Evolutionary conservation across 1,139 yeast species (phyloP).

Genomic region (Kodamaea fungicola): DNA sequence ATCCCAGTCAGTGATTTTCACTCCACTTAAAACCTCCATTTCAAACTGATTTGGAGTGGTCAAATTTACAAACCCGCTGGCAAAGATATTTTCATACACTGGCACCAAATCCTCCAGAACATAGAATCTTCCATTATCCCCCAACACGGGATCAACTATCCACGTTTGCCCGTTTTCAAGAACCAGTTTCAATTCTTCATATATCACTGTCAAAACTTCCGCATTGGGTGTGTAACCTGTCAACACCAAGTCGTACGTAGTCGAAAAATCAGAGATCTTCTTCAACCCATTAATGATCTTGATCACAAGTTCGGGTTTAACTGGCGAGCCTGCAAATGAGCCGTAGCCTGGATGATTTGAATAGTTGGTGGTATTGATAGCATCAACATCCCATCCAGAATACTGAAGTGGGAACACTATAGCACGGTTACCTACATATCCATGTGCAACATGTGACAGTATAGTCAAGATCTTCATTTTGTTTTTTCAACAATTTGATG

Average conservation of each 20-base stretch:
- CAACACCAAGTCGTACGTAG: slow-evolving; percentile 55
- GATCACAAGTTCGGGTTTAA: slow-evolving; percentile 16
- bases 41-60: slow-evolving; percentile 43
- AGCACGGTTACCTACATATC: slow-evolving; percentile 30
- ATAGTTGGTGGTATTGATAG: slow-evolving; percentile 71
- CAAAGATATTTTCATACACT: slow-evolving; percentile 22
- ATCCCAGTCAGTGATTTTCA: slow-evolving; percentile 19
- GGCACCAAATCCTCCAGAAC: slow-evolving; percentile 34
- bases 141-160: slow-evolving; percentile 41
- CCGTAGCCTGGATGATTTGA: slow-evolving; percentile 88
- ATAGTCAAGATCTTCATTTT: slow-evolving; percentile 25
- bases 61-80: slow-evolving; percentile 28
- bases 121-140: slow-evolving; percentile 38
- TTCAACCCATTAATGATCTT: slow-evolving; percentile 24
- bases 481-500: no score
- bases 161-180: slow-evolving; percentile 23
- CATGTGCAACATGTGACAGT: slow-evolving; percentile 84
- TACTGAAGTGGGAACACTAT: slow-evolving; percentile 71
- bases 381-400: slow-evolving; percentile 83
- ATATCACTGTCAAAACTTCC: slow-evolving; percentile 46
- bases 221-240: slow-evolving; percentile 74
- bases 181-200: slow-evolving; percentile 30
- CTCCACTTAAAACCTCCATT: slow-evolving; percentile 30
- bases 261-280: slow-evolving; percentile 20
- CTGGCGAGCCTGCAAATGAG: slow-evolving; percentile 22